phyloP scores from a whole-genome alignment of 805 yeast genomes.

The Jamesozyma hellenica region DNA sequence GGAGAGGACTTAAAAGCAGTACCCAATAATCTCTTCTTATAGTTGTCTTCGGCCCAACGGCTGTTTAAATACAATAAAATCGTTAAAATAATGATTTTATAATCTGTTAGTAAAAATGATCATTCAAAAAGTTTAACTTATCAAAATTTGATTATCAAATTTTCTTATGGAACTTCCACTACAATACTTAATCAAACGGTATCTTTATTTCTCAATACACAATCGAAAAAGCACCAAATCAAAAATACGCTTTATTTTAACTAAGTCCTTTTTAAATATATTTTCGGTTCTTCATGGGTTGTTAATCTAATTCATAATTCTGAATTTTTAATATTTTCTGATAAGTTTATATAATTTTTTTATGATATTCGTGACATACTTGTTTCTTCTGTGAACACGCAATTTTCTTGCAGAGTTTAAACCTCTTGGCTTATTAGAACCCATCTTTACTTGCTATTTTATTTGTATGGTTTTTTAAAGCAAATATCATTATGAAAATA shows the following conservation, averaged over 20 bases:
- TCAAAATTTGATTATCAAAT: too few species aligned
- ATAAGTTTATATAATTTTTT: too few species aligned
- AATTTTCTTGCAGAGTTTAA: slow-evolving; percentile 99
- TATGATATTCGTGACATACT: slow-evolving; percentile 34
- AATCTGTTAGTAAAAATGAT: slow-evolving; percentile 11
- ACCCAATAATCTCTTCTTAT: slow-evolving; percentile 98
- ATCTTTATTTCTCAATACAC: too few species aligned
- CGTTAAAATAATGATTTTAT: not conserved
- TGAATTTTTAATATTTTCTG: too few species aligned
- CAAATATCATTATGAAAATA: not conserved
- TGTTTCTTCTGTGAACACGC: slow-evolving; percentile 99
- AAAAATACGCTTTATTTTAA: too few species aligned
- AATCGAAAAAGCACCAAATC: too few species aligned
- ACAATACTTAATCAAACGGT: too few species aligned
- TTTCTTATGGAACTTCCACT: too few species aligned
- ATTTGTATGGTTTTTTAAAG: slow-evolving; percentile 2
- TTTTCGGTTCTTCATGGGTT: too few species aligned
- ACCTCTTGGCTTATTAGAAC: slow-evolving; percentile 99
- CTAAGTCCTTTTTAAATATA: too few species aligned
- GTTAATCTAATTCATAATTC: too few species aligned
- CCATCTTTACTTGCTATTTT: slow-evolving; percentile 53
- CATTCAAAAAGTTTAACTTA: too few species aligned
- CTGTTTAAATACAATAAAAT: slow-evolving; percentile 22
- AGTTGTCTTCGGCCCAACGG: slow-evolving; percentile 99
- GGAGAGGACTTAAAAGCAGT: slow-evolving; percentile 99